Conservation (phyloP, 305 asterid genomes). For the Vinca major region DNA sequence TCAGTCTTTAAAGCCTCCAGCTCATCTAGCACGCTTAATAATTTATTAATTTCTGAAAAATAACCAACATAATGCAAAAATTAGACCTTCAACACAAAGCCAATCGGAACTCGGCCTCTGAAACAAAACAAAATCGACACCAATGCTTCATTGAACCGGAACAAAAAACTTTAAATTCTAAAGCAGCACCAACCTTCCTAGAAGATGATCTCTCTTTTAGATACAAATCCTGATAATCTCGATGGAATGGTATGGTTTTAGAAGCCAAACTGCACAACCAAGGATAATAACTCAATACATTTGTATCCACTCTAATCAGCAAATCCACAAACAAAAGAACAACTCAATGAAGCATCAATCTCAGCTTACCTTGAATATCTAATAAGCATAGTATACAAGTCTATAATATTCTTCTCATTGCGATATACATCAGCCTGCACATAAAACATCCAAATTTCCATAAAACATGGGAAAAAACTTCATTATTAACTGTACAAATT, state of each 20-base stretch:
- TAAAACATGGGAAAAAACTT: constrained; percentile 1
- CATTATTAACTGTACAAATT: not conserved
- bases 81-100: constrained; percentile 11
- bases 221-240: constrained; percentile 51
- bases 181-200: constrained; percentile 42
- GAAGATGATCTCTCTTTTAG: constrained; percentile 41
- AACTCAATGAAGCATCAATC: constrained; percentile 7
- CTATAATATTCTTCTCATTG: constrained; percentile 62
- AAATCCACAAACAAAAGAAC: constrained; percentile 14
- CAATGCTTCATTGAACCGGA: not conserved
- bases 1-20: constrained; percentile 65
- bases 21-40: constrained; percentile 54
- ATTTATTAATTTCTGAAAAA: constrained; percentile 47
- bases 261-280: constrained; percentile 66
- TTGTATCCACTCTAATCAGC: constrained; percentile 2
- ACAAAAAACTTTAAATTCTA: not conserved
- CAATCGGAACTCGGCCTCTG: not conserved
- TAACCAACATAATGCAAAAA: constrained; percentile 16
- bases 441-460: constrained; percentile 13
- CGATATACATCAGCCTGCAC: constrained; percentile 73
- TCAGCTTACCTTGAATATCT: constrained; percentile 75
- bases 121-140: not conserved
- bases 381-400: constrained; percentile 67
- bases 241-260: constrained; percentile 80
- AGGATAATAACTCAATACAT: constrained; percentile 13